Evolutionary conservation across 1,139 yeast species (phyloP), one percentile per base, ranked within the genome.

Genomic region (Sugiyamaella castrensis): DNA sequence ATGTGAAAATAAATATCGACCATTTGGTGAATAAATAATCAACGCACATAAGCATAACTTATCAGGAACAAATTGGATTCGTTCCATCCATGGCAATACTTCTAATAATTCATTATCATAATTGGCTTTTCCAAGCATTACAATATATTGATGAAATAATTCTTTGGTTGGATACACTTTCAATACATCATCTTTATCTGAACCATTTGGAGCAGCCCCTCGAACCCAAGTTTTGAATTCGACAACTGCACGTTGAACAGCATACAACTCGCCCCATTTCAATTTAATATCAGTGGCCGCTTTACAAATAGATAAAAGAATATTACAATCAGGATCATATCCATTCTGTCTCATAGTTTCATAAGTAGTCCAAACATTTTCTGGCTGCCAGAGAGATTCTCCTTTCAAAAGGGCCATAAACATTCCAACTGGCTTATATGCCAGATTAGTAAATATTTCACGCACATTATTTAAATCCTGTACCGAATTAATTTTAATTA

Each of bases 221-320:
- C 71, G 43, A 53, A 67, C 70, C 59, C 68, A 65, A 49, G 45
- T 62, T 51, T 77, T 74, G 64, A 82, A 80, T 60, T 83, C 87
- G 37, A 71, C 74, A 6, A 81, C 73, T 0, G 86, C 82, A 12
- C 81, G 71, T 55, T 82, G 87, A 1, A 84, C 72, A 0, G 89
- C 86, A 51, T 67, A 76, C 31, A 75, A 53, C 1, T 69, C 69
- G 4, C 70, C 78, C 85, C 86, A 81, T 12, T 66, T 31, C 6
- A 64, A 39, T 2, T 41, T 19, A 9, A 57, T 48, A 28, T 56
- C 53, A 43, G 55, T 47, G 2, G 69, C 69, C 0, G 67, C 65
- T 6, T 46, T 43, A 46, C 67, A 60, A 28, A 67, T 43, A 2
- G 56, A 38, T 10, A 44, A 15, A 13, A 67, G 53, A 1, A 61